Evolutionary conservation across 139 green algal genomes (phyloP).

Genomic region (Gonium pectorale): DNA sequence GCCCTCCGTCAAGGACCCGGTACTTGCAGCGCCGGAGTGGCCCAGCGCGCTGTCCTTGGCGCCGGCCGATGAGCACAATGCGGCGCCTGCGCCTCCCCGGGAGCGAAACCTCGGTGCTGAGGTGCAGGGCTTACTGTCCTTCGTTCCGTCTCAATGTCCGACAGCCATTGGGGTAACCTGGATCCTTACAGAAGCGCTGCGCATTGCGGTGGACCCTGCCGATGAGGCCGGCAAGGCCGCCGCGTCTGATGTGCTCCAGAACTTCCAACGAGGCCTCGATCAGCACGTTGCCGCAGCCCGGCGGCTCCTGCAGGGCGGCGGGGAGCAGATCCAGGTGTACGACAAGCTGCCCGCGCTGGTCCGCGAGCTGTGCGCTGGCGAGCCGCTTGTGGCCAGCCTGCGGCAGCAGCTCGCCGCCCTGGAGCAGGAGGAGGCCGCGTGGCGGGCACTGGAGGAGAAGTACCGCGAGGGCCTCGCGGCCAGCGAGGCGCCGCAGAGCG

Average conservation of each 20-base stretch:
- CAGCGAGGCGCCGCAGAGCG: neutral
- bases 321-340: neutral
- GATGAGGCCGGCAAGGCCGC: neutral
- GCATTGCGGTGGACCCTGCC: neutral
- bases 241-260: neutral
- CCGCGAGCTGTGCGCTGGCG: neutral
- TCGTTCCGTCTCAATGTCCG: neutral
- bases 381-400: neutral
- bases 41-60: no score
- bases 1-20: no score
- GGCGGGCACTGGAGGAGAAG: slow-evolving; percentile 12
- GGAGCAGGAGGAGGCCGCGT: slow-evolving; percentile 12
- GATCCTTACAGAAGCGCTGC: neutral
- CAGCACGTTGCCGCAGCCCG: neutral
- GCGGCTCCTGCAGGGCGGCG: neutral
- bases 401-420: neutral
- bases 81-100: no score
- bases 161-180: neutral
- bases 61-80: no score
- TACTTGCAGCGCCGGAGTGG: no score
- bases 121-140: neutral
- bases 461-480: neutral
- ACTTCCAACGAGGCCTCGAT: neutral
- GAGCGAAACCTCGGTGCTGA: neutral
- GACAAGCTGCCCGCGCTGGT: slow-evolving; percentile 11